Base-by-base conservation (phyloP, 176 grass and related monocot species). In the Oryza coarctata region DNA sequence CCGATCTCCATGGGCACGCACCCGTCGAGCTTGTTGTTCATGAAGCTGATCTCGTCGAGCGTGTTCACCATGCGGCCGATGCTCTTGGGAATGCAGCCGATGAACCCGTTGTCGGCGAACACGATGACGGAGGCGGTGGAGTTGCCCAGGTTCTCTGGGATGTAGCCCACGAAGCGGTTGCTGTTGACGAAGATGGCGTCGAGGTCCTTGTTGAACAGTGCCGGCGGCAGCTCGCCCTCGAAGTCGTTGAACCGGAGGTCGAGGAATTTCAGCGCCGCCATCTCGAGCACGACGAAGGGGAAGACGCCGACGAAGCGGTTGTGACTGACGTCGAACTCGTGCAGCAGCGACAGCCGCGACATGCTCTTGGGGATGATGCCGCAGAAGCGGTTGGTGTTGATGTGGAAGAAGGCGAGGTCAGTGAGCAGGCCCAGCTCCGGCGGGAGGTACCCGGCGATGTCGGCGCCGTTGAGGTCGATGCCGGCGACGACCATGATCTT, bases 351-450 rank as follows among this genome's bases (percentile, higher is more conserved):
- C 0, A 91, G 68, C 0, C 65, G 39, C 0, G 85, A 76, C 41
- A 91, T 84, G 74, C 52, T 77, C 44, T 81, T 84, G 17, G 89
- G 89, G 68, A 91, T 87, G 64, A 91, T 77, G 2, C 89, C 89
- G 9, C 89, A 91, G 50, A 91, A 91, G 17, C 85, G 85, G 32
- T 91, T 91, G 43, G 76, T 65, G 75, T 91, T 91, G 68, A 91
- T 84, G 71, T 91, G 89, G 80, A 91, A 87, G 76, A 91, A 65
- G 25, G 89, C 84, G 15, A 87, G 77, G 33, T 91, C 85, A 5
- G 85, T 91, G 43, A 91, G 84, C 1, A 87, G 58, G 0, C 89
- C 81, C 0, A 91, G 84, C 85, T 91, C 89, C 1, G 77, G 74
- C 0, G 85, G 81, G 0, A 91, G 85, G 71, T 91, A 91, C 0